Conservation (phyloP, 2,329 filamentous ascomycete genomes). For the Monilinia fructicola region DNA sequence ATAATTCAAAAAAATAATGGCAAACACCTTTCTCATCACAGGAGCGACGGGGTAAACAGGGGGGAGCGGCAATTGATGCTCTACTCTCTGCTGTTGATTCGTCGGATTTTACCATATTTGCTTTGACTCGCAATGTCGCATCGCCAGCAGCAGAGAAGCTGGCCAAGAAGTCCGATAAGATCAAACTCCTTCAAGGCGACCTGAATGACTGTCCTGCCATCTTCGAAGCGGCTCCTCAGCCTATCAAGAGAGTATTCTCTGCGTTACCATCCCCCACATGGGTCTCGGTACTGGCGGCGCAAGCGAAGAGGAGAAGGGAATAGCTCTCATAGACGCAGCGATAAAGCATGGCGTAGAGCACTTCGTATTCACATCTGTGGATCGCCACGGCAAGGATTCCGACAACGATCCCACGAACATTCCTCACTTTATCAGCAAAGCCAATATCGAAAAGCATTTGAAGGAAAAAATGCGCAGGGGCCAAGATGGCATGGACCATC, state of each 20-base stretch:
- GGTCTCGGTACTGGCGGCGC: constrained; percentile 28
- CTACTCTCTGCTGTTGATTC: constrained; percentile 41
- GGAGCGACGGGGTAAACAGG: constrained; percentile 53
- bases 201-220: constrained; percentile 52
- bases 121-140: constrained; percentile 55
- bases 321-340: constrained; percentile 51
- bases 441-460: constrained; percentile 57
- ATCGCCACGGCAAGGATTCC: constrained; percentile 51
- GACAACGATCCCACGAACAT: constrained; percentile 49
- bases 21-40: constrained; percentile 43
- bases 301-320: constrained; percentile 50
- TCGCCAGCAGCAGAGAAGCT: constrained; percentile 52
- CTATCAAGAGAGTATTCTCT: constrained; percentile 62
- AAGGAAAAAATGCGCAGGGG: constrained; percentile 43
- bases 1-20: constrained; percentile 6
- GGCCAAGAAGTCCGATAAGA: constrained; percentile 45
- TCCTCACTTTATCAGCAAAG: constrained; percentile 56
- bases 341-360: constrained; percentile 51
- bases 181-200: constrained; percentile 57
- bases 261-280: constrained; percentile 45
- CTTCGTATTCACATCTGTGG: constrained; percentile 59
- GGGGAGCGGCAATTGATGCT: constrained; percentile 46
- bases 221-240: constrained; percentile 44
- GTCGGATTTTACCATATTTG: constrained; percentile 51
- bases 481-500: constrained; percentile 55